These are phyloP conservation scores for Ogataea paraovalis DNA, from an alignment of 805 yeast species.

Conservation along the genomic window DNA sequence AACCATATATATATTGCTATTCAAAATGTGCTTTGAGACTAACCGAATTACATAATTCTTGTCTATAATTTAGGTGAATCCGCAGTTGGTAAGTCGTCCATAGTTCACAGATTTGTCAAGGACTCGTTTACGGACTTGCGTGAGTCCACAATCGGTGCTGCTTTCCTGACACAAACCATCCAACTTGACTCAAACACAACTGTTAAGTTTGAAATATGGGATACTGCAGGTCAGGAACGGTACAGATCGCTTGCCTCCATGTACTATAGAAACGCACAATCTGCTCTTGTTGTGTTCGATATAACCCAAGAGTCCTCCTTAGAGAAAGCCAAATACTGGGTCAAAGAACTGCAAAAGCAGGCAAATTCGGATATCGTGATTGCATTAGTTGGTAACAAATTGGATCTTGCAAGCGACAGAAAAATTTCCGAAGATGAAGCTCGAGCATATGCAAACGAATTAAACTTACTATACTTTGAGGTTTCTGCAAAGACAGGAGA, in stretches of 20 bases:
- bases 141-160: constrained; percentile 84
- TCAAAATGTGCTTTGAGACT: too few species aligned
- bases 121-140: constrained; percentile 68
- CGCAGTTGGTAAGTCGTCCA: constrained; percentile 66
- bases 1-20: too few species aligned
- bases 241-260: constrained; percentile 76
- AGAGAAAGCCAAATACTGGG: constrained; percentile 71
- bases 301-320: constrained; percentile 66
- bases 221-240: constrained; percentile 82
- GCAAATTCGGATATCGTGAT: constrained; percentile 72
- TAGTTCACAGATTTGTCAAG: constrained; percentile 67
- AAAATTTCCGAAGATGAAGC: constrained; percentile 44
- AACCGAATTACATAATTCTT: too few species aligned
- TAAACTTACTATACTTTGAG: constrained; percentile 46
- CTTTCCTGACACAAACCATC: constrained; percentile 68
- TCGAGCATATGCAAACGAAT: constrained; percentile 50
- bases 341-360: constrained; percentile 76
- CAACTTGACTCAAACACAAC: constrained; percentile 49
- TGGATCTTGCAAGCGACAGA: constrained; percentile 54
- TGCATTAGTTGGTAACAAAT: constrained; percentile 77
- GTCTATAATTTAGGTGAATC: constrained; percentile 46
- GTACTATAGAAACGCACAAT: constrained; percentile 79
- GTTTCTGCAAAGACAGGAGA: constrained; percentile 58
- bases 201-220: constrained; percentile 79
- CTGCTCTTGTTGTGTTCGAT: constrained; percentile 76